phyloP scores from a whole-genome alignment of 352 stramenopile species.

The Phytophthora tentaculata region DNA sequence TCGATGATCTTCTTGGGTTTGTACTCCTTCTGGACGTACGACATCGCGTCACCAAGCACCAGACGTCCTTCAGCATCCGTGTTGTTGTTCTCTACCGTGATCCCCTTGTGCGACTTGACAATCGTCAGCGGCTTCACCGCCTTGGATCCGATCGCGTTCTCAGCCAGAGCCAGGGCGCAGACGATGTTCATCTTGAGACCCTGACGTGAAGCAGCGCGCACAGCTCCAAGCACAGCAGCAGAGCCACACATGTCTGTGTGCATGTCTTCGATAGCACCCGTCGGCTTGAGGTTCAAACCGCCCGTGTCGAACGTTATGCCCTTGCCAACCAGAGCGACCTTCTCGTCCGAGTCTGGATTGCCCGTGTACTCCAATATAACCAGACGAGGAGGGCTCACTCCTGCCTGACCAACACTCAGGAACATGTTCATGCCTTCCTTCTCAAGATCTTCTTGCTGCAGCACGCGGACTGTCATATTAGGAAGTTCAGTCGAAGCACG shows the following conservation, averaged over 20 bases:
- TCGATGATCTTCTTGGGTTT: slow-evolving; percentile 94
- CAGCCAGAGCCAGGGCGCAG: slow-evolving; percentile 73
- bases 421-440: slow-evolving; percentile 90
- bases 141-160: slow-evolving; percentile 89
- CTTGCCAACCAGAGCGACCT: slow-evolving; percentile 92
- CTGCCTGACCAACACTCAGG: slow-evolving; percentile 78
- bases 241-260: slow-evolving; percentile 93
- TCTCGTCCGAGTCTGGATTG: slow-evolving; percentile 66
- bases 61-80: slow-evolving; percentile 93
- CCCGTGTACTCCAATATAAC: slow-evolving; percentile 86
- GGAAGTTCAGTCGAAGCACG: slow-evolving; percentile 68
- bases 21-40: slow-evolving; percentile 89
- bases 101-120: slow-evolving; percentile 89
- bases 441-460: slow-evolving; percentile 80
- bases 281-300: slow-evolving; percentile 95
- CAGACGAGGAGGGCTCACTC: slow-evolving; percentile 73
- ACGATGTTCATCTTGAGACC: slow-evolving; percentile 86
- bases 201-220: slow-evolving; percentile 72
- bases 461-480: slow-evolving; percentile 80
- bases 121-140: slow-evolving; percentile 89
- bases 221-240: slow-evolving; percentile 83
- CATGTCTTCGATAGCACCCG: slow-evolving; percentile 92
- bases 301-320: slow-evolving; percentile 95
- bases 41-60: slow-evolving; percentile 90
- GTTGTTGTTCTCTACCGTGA: slow-evolving; percentile 93